phyloP scores from a whole-genome alignment of 768 basidiomycete genomes.

The Rhodotorula toruloides region DNA sequence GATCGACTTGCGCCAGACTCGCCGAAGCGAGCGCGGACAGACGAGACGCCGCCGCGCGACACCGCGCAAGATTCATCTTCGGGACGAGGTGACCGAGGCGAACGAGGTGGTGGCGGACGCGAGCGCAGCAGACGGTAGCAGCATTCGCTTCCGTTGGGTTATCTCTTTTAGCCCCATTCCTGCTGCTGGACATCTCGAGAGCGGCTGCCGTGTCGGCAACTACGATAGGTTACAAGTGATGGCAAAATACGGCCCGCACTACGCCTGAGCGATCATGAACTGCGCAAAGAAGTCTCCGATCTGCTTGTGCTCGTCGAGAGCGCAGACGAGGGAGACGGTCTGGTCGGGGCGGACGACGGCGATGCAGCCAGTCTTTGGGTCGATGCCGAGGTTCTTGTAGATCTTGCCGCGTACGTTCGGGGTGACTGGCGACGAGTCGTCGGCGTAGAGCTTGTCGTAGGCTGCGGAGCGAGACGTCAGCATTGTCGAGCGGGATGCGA shows the following conservation, averaged over 20 bases:
- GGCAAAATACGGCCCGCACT: not conserved
- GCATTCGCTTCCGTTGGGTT: too few species aligned
- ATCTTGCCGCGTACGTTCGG: slow-evolving; percentile 4
- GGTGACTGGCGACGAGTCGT: slow-evolving; percentile 13
- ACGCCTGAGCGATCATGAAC: not conserved
- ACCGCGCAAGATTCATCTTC: too few species aligned
- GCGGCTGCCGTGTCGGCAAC: not conserved
- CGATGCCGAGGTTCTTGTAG: slow-evolving; percentile 25
- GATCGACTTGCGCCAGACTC: slow-evolving; percentile 20
- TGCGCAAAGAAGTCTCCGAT: not conserved
- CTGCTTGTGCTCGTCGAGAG: slow-evolving; percentile 13
- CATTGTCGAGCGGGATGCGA: not conserved
- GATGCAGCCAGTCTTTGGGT: slow-evolving; percentile 12
- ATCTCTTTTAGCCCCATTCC: too few species aligned
- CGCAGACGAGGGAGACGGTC: slow-evolving; percentile 13
- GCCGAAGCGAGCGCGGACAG: slow-evolving; percentile 19
- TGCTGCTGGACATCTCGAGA: not conserved
- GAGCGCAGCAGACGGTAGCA: too few species aligned
- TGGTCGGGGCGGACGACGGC: slow-evolving; percentile 32
- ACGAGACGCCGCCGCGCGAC: slow-evolving; percentile 7
- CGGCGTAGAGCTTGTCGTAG: slow-evolving; percentile 23
- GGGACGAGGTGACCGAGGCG: too few species aligned
- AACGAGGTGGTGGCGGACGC: too few species aligned
- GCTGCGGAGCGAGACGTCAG: not conserved
- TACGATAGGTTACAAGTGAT: not conserved